Conservation (phyloP, 495 filamentous ascomycete species). For the Talaromyces adpressus region DNA sequence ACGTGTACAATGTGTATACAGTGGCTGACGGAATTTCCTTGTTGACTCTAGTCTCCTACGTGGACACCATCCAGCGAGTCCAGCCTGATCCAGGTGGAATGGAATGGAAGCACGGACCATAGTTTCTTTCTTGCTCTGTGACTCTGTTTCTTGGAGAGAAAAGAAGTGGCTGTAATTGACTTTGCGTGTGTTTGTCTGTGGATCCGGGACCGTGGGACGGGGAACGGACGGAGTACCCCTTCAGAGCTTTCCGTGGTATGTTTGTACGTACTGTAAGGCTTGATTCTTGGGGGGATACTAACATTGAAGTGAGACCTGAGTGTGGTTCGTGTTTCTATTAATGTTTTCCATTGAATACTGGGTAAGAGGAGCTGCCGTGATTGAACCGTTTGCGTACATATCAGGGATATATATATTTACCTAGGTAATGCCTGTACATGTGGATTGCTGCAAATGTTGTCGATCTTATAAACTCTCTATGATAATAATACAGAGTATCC, state of each 20-base stretch:
- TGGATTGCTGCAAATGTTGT: background rate
- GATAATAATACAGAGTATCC: too few relatives aligned
- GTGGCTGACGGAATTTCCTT: constrained; percentile 3
- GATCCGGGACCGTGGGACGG: background rate
- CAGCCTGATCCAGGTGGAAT: too few relatives aligned
- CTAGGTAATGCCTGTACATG: background rate
- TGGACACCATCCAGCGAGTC: background rate
- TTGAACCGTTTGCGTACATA: too few relatives aligned
- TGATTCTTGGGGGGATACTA: too few relatives aligned
- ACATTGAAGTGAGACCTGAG: too few relatives aligned
- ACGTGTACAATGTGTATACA: background rate
- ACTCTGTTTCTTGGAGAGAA: background rate
- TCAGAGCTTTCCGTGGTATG: background rate
- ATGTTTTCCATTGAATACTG: too few relatives aligned
- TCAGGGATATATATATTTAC: background rate
- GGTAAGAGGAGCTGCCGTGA: too few relatives aligned
- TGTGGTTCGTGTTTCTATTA: too few relatives aligned
- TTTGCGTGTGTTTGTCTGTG: background rate
- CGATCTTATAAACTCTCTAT: background rate
- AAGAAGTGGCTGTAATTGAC: background rate
- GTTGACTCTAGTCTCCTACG: background rate
- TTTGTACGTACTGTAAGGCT: background rate
- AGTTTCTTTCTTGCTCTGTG: background rate
- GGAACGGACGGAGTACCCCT: background rate
- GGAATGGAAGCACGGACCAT: background rate